phyloP scores from a whole-genome alignment of 495 filamentous ascomycete genomes.

The Penicillium crystallinum region DNA sequence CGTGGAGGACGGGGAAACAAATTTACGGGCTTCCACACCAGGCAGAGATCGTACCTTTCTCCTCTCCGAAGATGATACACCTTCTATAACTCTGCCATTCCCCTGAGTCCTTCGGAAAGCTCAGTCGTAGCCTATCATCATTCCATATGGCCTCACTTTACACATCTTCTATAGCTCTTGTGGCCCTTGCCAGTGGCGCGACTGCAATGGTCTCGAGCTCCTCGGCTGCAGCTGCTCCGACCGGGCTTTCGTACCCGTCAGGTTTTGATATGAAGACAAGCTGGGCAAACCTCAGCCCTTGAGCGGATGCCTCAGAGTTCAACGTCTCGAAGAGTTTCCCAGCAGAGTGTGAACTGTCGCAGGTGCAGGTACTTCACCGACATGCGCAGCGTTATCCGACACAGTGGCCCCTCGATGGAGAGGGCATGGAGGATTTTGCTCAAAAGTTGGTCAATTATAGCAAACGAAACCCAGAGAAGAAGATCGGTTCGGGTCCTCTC shows the following conservation, averaged over 20 bases:
- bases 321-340: constrained; percentile 44
- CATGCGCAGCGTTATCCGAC: constrained; percentile 51
- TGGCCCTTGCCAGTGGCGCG: background rate
- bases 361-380: constrained; percentile 47
- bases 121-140: background rate
- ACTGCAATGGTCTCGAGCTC: constrained; percentile 2
- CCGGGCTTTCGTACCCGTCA: constrained; percentile 24
- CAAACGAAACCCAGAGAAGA: constrained; percentile 20
- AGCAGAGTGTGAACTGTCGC: constrained; percentile 47
- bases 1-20: background rate
- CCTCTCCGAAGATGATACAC: background rate
- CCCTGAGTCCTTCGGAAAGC: no score
- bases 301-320: constrained; percentile 38
- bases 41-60: background rate
- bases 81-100: no score
- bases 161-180: background rate
- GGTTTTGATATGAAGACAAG: constrained; percentile 33
- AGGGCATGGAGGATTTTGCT: constrained; percentile 41
- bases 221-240: constrained; percentile 17
- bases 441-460: constrained; percentile 44
- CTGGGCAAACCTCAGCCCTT: constrained; percentile 47
- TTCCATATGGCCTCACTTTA: background rate
- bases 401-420: constrained; percentile 33
- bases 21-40: background rate
- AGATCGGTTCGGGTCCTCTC: constrained; percentile 40